Evolutionary conservation across 1,284 basidiomycete species (phyloP).

Genomic region (Trametes pubescens): DNA sequence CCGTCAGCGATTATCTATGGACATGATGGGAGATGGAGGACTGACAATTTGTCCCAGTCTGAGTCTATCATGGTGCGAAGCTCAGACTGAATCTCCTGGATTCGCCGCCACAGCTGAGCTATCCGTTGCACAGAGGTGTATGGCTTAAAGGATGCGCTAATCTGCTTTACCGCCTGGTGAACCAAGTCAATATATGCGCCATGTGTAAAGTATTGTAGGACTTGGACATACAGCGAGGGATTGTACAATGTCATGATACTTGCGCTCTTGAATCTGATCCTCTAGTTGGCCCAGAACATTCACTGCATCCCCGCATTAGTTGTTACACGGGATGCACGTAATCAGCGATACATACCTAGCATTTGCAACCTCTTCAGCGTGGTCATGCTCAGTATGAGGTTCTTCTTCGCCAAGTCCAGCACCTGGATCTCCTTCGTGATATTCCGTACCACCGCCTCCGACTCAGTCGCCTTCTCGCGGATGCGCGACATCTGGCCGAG

Average conservation of each 20-base stretch:
- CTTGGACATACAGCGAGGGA: slow-evolving; percentile 70
- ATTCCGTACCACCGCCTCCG: slow-evolving; percentile 93
- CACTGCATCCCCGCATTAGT: slow-evolving; percentile 53
- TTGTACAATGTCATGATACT: slow-evolving; percentile 86
- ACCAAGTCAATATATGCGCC: background rate
- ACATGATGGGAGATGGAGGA: slow-evolving; percentile 18
- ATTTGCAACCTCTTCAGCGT: slow-evolving; percentile 92
- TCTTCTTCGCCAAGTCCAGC: slow-evolving; percentile 94
- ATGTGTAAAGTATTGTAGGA: background rate
- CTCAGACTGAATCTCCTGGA: slow-evolving; percentile 82
- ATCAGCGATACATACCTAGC: slow-evolving; percentile 73
- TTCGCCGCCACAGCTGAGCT: slow-evolving; percentile 77
- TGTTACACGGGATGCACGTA: slow-evolving; percentile 5
- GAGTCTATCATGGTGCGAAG: slow-evolving; percentile 81
- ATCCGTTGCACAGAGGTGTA: slow-evolving; percentile 81
- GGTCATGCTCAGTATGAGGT: slow-evolving; percentile 90
- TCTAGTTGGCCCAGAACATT: slow-evolving; percentile 86
- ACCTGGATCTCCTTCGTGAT: slow-evolving; percentile 98
- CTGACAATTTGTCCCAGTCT: slow-evolving; percentile 93
- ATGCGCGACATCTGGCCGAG: slow-evolving; percentile 94
- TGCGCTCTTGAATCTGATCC: slow-evolving; percentile 77
- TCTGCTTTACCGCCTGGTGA: slow-evolving; percentile 84
- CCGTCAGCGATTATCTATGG: background rate
- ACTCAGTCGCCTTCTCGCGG: slow-evolving; percentile 94
- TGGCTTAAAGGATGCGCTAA: slow-evolving; percentile 80